Evolutionary conservation across 768 basidiomycete genomes (phyloP).

Genomic region (Amanita rubescens): DNA sequence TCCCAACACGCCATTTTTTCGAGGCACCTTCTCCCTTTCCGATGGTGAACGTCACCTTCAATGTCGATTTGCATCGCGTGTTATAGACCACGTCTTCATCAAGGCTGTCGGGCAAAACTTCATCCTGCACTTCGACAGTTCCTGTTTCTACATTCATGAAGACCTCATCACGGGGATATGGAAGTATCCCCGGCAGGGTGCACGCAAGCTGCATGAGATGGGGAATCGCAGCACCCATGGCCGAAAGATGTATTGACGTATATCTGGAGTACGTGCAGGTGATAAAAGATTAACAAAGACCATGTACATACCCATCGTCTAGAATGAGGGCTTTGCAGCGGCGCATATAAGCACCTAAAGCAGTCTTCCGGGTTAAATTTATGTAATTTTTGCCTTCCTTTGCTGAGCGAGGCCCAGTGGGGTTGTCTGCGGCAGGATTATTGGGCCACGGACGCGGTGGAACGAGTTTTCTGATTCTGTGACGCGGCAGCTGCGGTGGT

Average conservation of each 20-base stretch:
- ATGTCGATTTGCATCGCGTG: conserved; percentile 63
- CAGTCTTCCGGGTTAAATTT: conserved; percentile 71
- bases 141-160: conserved; percentile 57
- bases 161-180: conserved; percentile 57
- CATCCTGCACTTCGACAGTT: conserved; percentile 70
- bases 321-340: conserved; percentile 69
- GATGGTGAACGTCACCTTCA: conserved; percentile 53
- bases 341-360: conserved; percentile 64
- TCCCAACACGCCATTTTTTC: conserved; percentile 9
- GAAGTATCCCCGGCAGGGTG: conserved; percentile 67
- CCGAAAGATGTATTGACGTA: conserved; percentile 65
- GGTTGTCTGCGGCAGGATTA: conserved; percentile 66
- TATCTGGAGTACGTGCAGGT: conserved; percentile 36
- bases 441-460: conserved; percentile 73
- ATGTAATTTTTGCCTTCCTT: conserved; percentile 77
- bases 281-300: not conserved
- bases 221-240: conserved; percentile 89
- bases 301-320: conserved; percentile 56
- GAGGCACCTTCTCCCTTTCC: conserved; percentile 35
- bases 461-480: conserved; percentile 53
- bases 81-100: conserved; percentile 62
- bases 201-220: conserved; percentile 63
- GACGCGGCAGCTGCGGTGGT: not conserved
- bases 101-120: conserved; percentile 68
- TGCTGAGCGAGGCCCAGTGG: conserved; percentile 73